A percentile compares a stretch with the other conserved stretches of the same genome.
Conservation (phyloP, 2,329 filamentous ascomycete species). For the Claviceps sorghi region DNA sequence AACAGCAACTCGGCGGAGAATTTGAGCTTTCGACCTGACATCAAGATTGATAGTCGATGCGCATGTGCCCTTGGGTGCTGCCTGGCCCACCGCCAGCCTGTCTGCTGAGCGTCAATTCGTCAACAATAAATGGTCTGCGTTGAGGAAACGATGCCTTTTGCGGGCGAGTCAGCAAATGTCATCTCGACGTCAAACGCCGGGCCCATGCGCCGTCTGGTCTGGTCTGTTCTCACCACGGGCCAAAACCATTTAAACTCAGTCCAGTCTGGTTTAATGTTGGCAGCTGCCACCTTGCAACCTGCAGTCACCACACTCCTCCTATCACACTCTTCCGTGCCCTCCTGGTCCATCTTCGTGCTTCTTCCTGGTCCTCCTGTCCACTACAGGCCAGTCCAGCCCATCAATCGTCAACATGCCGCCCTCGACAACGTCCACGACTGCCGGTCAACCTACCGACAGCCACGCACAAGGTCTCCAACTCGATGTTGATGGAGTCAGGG, state of each 20-base stretch:
- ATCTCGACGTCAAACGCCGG: neutral
- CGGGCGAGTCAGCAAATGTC: neutral
- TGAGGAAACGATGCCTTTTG: neutral
- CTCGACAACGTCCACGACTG: conserved; percentile 1
- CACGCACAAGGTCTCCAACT: conserved; percentile 4
- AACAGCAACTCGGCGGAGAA: conserved; percentile 2
- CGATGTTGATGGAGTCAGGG: conserved; percentile 9
- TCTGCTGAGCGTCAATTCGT: neutral
- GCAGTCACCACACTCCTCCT: neutral
- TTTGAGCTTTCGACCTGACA: neutral
- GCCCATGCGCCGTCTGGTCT: neutral
- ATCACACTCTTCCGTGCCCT: neutral
- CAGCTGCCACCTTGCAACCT: neutral
- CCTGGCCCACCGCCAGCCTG: neutral
- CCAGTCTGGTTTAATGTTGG: neutral
- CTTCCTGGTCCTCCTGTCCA: neutral
- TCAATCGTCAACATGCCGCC: conserved; percentile 4
- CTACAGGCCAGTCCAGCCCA: neutral
- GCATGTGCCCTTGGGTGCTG: neutral
- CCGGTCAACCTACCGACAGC: neutral
- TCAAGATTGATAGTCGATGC: neutral
- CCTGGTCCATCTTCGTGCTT: neutral
- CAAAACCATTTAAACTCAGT: neutral
- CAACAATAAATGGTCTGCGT: neutral
- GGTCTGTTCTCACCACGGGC: neutral